Evolutionary conservation across 495 filamentous ascomycete species (phyloP).

Genomic region (Letharia columbiana): DNA sequence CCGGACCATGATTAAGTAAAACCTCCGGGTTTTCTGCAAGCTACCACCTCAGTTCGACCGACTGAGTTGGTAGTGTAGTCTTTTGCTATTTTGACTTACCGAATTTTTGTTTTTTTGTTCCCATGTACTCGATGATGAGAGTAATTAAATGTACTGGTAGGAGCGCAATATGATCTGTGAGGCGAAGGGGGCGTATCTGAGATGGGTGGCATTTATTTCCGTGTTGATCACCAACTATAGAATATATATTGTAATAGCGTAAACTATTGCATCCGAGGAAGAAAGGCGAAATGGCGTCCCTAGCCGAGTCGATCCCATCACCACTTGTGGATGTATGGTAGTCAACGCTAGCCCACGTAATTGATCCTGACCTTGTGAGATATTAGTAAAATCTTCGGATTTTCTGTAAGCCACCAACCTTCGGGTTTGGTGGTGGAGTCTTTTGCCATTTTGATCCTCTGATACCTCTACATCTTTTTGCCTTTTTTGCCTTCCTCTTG

Average conservation of each 20-base stretch:
- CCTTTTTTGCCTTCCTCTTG: not conserved
- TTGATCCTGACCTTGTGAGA: not conserved
- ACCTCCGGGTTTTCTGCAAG: not conserved
- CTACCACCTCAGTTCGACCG: too few relatives aligned
- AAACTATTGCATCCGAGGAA: not conserved
- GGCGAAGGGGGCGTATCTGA: too few relatives aligned
- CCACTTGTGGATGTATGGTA: too few relatives aligned
- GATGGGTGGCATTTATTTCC: too few relatives aligned
- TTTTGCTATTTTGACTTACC: too few relatives aligned
- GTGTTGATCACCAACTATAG: too few relatives aligned
- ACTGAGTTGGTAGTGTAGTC: too few relatives aligned
- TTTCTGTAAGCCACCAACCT: not conserved
- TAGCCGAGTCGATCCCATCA: not conserved
- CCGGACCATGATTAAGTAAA: not conserved
- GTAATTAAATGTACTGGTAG: too few relatives aligned
- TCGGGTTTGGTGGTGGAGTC: not conserved
- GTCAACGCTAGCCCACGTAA: not conserved
- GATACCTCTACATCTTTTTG: not conserved
- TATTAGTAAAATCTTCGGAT: not conserved
- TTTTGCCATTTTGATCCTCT: constrained; percentile 5
- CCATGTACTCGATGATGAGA: too few relatives aligned
- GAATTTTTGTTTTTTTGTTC: too few relatives aligned
- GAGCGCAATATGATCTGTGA: too few relatives aligned
- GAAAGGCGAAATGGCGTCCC: not conserved
- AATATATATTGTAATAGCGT: too few relatives aligned